These are phyloP conservation scores for Trichophyton simii DNA, from an alignment of 2,329 filamentous ascomycete genomes.

Conservation along the genomic window DNA sequence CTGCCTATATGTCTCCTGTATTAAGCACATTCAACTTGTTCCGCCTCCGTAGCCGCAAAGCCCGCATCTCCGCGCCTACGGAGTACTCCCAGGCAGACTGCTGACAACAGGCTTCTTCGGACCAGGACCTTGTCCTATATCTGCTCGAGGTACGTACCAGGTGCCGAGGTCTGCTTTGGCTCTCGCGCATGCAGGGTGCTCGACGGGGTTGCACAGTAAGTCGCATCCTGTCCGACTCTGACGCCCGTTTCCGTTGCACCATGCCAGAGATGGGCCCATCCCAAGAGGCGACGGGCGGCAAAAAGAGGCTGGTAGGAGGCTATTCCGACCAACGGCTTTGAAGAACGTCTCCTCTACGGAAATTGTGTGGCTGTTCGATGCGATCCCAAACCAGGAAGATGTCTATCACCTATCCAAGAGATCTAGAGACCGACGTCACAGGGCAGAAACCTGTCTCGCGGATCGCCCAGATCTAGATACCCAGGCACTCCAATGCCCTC, in stretches of 20 bases:
- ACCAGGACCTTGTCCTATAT: background rate
- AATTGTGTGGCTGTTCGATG: background rate
- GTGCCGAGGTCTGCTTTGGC: background rate
- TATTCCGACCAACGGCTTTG: background rate
- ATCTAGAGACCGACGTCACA: background rate
- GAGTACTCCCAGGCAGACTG: background rate
- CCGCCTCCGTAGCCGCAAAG: background rate
- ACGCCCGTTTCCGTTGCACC: conserved; percentile 2
- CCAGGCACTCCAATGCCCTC: background rate
- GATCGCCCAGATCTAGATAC: background rate
- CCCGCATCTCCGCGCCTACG: background rate
- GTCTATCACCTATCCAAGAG: background rate
- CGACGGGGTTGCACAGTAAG: background rate
- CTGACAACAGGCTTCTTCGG: background rate
- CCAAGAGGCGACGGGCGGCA: background rate
- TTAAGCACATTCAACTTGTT: background rate
- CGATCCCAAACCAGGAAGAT: background rate
- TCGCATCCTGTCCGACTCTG: conserved; percentile 3
- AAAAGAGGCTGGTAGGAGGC: background rate
- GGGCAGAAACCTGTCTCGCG: background rate
- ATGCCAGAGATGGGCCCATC: background rate
- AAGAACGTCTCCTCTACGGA: background rate
- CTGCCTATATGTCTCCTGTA: background rate
- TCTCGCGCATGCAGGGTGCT: background rate
- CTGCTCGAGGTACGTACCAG: background rate